Evolutionary conservation across 1,284 basidiomycete genomes (phyloP).

Genomic region (Rhodotorula sp.): DNA sequence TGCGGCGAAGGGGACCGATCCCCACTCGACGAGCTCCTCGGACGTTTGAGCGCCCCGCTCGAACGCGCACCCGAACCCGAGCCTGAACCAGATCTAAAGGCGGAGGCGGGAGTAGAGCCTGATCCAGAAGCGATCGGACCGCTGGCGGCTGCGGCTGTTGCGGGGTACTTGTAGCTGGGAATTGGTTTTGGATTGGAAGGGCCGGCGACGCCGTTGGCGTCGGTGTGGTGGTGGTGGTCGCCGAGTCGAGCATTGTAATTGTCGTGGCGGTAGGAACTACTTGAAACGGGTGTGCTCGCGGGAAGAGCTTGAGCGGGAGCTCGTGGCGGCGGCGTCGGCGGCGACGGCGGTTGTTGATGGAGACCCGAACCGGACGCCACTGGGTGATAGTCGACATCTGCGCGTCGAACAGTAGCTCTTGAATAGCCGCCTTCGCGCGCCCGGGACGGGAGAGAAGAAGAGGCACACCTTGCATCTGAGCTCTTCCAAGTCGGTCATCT

Average conservation of each 20-base stretch:
- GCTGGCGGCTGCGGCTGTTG: neutral
- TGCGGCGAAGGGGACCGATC: neutral
- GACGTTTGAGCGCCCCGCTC: neutral
- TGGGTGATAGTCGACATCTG: too few species aligned
- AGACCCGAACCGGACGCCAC: too few species aligned
- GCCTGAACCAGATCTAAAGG: neutral
- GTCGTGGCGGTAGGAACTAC: neutral
- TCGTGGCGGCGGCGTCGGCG: too few species aligned
- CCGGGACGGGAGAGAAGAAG: neutral
- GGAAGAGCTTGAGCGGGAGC: too few species aligned
- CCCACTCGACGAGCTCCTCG: neutral
- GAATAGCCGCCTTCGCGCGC: too few species aligned
- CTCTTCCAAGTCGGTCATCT: conserved; percentile 1
- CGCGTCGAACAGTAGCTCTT: too few species aligned
- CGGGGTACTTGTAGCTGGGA: neutral
- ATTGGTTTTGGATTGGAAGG: conserved; percentile 12
- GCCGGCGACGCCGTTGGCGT: conserved; percentile 1
- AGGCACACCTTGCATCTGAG: conserved; percentile 16
- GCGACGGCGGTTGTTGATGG: too few species aligned
- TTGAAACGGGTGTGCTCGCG: neutral
- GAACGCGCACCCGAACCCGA: neutral
- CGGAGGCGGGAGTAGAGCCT: neutral
- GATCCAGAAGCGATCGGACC: neutral
- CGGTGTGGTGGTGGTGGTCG: neutral
- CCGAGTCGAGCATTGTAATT: neutral